Conservation (phyloP, 2,329 filamentous ascomycete genomes). For the Xylaria sp. region DNA sequence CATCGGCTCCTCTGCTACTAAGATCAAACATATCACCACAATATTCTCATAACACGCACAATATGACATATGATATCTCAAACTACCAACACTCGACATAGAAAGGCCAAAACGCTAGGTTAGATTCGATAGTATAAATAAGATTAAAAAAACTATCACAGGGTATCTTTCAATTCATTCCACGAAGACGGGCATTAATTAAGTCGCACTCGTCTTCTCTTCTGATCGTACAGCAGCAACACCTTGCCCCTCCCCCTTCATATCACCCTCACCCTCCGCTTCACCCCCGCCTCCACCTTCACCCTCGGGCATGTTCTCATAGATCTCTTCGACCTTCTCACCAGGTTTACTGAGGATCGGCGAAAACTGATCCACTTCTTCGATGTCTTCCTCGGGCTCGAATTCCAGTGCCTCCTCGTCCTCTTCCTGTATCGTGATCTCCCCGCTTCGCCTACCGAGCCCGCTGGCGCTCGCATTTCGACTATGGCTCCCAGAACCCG, state of each 20-base stretch:
- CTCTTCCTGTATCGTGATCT: slow-evolving; percentile 74
- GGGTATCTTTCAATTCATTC: slow-evolving; percentile 28
- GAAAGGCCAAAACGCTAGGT: background rate
- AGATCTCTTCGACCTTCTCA: slow-evolving; percentile 43
- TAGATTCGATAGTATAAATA: slow-evolving; percentile 17
- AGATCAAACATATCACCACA: background rate
- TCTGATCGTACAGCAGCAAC: slow-evolving; percentile 2
- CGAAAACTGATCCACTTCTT: slow-evolving; percentile 45
- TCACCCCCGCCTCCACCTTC: slow-evolving; percentile 20
- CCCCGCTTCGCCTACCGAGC: slow-evolving; percentile 71
- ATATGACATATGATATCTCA: background rate
- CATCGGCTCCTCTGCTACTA: background rate
- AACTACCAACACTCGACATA: background rate
- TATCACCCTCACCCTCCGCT: slow-evolving; percentile 2
- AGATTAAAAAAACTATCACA: slow-evolving; percentile 19
- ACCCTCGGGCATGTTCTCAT: slow-evolving; percentile 35
- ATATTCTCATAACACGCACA: background rate
- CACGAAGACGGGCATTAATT: background rate
- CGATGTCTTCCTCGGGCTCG: slow-evolving; percentile 40
- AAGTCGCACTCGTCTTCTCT: background rate
- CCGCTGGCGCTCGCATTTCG: slow-evolving; percentile 67
- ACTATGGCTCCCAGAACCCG: slow-evolving; percentile 47
- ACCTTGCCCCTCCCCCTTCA: background rate
- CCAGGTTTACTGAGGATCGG: slow-evolving; percentile 39
- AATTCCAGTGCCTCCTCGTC: slow-evolving; percentile 57